phyloP scores from a whole-genome alignment of 805 yeast species.

The Cyberlindnera sargentensis region DNA sequence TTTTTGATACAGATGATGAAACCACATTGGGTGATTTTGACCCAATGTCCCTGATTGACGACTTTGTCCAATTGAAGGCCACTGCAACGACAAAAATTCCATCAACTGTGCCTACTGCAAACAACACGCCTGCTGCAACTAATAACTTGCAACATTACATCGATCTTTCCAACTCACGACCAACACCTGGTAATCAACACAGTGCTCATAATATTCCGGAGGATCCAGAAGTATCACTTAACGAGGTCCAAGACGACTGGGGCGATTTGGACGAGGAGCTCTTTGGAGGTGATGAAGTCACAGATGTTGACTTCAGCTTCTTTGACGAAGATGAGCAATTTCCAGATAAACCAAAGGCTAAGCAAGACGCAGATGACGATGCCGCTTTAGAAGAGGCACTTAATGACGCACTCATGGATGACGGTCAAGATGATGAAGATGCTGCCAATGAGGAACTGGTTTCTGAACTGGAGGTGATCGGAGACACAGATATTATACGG shows the following conservation, averaged over 20 bases:
- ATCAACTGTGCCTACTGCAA: conserved; percentile 19
- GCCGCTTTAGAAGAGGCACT: conserved; percentile 22
- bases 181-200: conserved; percentile 4
- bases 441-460: conserved; percentile 34
- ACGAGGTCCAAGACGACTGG: conserved; percentile 15
- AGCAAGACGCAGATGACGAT: conserved; percentile 14
- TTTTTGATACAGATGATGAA: not conserved
- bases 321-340: conserved; percentile 23
- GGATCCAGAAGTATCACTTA: not conserved
- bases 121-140: conserved; percentile 19
- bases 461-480: conserved; percentile 20
- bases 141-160: conserved; percentile 2
- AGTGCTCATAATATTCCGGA: conserved; percentile 1
- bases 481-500: not conserved
- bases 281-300: conserved; percentile 26
- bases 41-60: conserved; percentile 32
- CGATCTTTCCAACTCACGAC: conserved; percentile 7
- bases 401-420: conserved; percentile 20
- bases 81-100: conserved; percentile 33
- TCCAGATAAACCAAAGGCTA: conserved; percentile 7
- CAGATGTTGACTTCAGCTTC: conserved; percentile 23
- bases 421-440: conserved; percentile 14
- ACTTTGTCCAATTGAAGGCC: conserved; percentile 31
- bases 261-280: conserved; percentile 27
- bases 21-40: conserved; percentile 13